Base-by-base conservation (phyloP, 179 eudicot genomes). In the Silene vulgaris region DNA sequence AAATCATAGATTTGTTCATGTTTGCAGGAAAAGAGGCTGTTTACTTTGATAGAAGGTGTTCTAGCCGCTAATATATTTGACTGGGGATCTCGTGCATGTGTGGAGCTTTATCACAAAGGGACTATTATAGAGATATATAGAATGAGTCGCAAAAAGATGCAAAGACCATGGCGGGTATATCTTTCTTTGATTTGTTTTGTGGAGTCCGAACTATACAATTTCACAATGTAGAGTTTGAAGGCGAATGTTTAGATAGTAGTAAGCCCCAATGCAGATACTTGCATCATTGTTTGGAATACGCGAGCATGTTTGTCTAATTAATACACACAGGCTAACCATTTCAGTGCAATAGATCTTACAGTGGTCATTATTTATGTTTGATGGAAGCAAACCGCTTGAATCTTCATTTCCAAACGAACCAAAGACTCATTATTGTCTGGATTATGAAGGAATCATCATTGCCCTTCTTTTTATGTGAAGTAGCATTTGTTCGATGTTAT, bases 51-150 rank as follows among this genome's bases (percentile, higher is more conserved):
- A 35, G 99, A 95, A 85, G 97, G 99, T 19, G 99, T 95, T 68
- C 90, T 95, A 65, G 99, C 97, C 80, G 99, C 99, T 64, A 95
- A 95, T 84, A 95, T 95, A 52, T 95, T 95, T 84, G 97, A 95
- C 74, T 95, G 99, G 99, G 97, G 99, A 73, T 92, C 97, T 32
- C 97, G 97, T 71, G 99, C 99, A 20, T 92, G 99, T 86, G 99
- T 95, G 78, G 97, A 95, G 71, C 99, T 95, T 76, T 95, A 95
- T 84, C 92, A 90, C 80, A 83, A 92, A 80, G 99, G 99, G 73
- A 95, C 97, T 23, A 95, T 95, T 73, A 95, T 92, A 9, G 99
- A 95, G 83, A 95, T 95, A 64, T 95, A 95, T 75, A 81, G 99
- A 79, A 95, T 95, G 99, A 95, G 99, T 79, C 96, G 99, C 54